phyloP scores from a whole-genome alignment of 1,284 basidiomycete genomes.

The Leccinum pachyderme region DNA sequence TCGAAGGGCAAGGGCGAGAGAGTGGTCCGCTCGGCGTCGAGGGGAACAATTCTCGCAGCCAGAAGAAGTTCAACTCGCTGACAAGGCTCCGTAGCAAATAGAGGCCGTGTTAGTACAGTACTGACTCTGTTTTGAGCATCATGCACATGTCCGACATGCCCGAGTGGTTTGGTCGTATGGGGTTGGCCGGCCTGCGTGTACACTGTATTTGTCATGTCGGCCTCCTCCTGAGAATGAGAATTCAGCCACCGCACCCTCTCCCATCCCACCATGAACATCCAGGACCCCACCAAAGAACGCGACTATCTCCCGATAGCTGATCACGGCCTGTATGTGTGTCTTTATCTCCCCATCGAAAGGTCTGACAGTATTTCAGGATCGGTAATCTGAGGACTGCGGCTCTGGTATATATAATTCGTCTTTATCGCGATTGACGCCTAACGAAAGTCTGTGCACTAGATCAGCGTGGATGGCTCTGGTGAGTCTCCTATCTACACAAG shows the following conservation, averaged over 20 bases:
- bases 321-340: constrained; percentile 59
- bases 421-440: constrained; percentile 7
- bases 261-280: constrained; percentile 36
- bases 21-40: constrained; percentile 53
- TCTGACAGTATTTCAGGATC: constrained; percentile 47
- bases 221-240: constrained; percentile 6
- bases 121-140: not conserved
- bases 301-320: constrained; percentile 69
- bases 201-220: constrained; percentile 1
- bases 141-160: not conserved
- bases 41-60: constrained; percentile 11
- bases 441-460: constrained; percentile 32
- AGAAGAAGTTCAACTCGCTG: constrained; percentile 2
- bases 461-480: constrained; percentile 81
- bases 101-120: not conserved
- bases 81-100: not conserved
- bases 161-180: not conserved
- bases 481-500: constrained; percentile 26
- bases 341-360: constrained; percentile 17
- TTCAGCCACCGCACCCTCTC: not conserved
- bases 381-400: constrained; percentile 81
- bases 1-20: constrained; percentile 50
- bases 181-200: constrained; percentile 6
- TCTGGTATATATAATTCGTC: constrained; percentile 41
- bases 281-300: constrained; percentile 33